Percentiles rank a stretch among this genome's conserved stretches.
Evolutionary conservation across 345 rosid species (phyloP).

Genomic region (Triadica sebifera): DNA sequence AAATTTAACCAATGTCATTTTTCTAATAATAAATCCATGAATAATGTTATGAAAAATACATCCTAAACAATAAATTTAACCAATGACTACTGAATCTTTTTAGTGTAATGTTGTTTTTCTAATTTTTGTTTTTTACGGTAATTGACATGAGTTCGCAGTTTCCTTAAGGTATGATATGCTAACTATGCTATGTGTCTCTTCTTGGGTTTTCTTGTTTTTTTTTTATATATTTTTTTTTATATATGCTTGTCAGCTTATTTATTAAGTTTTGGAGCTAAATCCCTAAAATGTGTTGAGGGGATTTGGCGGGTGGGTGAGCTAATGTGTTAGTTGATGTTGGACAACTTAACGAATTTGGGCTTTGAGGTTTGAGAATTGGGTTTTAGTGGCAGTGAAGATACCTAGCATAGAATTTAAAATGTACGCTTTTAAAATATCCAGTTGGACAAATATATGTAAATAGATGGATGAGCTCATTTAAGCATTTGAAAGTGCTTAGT

Average conservation of each 20-base stretch:
- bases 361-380: background rate
- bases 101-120: too few species aligned
- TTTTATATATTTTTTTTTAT: background rate
- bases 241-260: background rate
- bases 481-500: too few species aligned
- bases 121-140: too few species aligned
- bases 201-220: background rate
- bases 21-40: too few species aligned
- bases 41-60: too few species aligned
- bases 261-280: too few species aligned
- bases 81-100: too few species aligned
- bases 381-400: background rate
- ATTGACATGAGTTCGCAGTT: conserved; percentile 41
- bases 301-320: background rate
- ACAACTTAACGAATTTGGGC: background rate
- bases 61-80: too few species aligned
- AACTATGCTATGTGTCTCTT: background rate
- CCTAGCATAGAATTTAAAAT: background rate
- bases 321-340: too few species aligned
- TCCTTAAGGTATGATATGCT: conserved; percentile 42
- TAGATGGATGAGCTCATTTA: background rate
- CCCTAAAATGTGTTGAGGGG: background rate
- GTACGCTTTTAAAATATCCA: background rate
- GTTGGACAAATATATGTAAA: background rate
- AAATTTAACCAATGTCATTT: too few species aligned